phyloP scores from a whole-genome alignment of 2,329 filamentous ascomycete species.

The Cordyceps fumosorosea region DNA sequence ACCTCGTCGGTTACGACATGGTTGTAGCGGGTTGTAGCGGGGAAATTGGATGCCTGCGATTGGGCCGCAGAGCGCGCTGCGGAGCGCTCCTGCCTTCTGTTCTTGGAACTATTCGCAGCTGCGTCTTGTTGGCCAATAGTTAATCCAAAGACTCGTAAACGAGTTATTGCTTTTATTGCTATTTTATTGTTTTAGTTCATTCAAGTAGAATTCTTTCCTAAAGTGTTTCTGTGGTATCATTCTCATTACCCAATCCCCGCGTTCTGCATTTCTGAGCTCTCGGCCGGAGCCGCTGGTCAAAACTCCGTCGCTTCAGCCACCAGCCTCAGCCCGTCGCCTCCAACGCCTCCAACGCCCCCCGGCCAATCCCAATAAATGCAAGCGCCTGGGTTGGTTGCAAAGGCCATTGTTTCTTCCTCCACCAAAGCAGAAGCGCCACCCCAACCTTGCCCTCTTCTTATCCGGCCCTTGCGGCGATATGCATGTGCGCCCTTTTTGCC shows the following conservation, averaged over 20 bases:
- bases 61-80: too few relatives aligned
- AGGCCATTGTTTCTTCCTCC: not conserved
- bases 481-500: not conserved
- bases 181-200: not conserved
- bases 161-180: not conserved
- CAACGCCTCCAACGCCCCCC: not conserved
- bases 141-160: too few relatives aligned
- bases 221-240: too few relatives aligned
- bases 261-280: too few relatives aligned
- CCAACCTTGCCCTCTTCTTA: not conserved
- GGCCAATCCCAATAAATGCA: not conserved
- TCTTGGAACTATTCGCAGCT: too few relatives aligned
- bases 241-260: not conserved
- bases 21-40: too few relatives aligned
- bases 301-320: constrained; percentile 3
- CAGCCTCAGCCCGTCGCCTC: not conserved
- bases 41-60: too few relatives aligned
- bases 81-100: too few relatives aligned
- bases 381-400: not conserved
- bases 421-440: not conserved
- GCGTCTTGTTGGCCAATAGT: too few relatives aligned
- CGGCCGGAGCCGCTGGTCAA: too few relatives aligned
- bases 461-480: not conserved
- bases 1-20: too few relatives aligned
- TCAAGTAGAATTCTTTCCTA: too few relatives aligned